Evolutionary conservation across 371 early-diverging fungal species (phyloP), one percentile per base, ranked within the genome.

Genomic region (Zopfochytrium polystomum): DNA sequence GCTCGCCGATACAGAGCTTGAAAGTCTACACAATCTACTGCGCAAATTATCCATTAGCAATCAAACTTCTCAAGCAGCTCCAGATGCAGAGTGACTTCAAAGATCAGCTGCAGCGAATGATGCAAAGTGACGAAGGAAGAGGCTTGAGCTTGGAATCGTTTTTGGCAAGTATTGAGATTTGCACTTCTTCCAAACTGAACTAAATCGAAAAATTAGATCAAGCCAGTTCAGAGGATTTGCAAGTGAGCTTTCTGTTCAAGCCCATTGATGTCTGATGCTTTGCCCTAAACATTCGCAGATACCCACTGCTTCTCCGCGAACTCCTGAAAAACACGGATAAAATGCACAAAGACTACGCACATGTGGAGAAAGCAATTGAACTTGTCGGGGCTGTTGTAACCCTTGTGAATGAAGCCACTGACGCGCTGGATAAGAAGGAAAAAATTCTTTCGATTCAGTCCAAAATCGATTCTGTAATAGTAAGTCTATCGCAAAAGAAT

Each of bases 221-320:
- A 80, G 52, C 81, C 81, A 0, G 78, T 80, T 11, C 81, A 80
- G 62, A 47, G 81, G 30, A 80, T 80, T 27, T 80, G 81, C 76
- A 80, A 80, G 73, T 76, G 38, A 51, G 67, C 44, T 22, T 25
- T 42, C 3, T 5, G n/a, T 1, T 4, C 18, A 34, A n/a, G 20
- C 27, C 3, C 6, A 11, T 56, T 43, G 29, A 61, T 26, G n/a
- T 35, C 15, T 31, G 29, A 27, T 45, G 9, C 9, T 29, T 61
- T 51, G 32, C 42, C 33, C 25, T 48, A 46, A 2, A 18, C 25
- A 11, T 20, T 30, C 32, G 5, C 47, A 75, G 75, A 55, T 80
- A 80, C 53, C 80, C 80, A 6, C 60, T 80, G 2, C 60, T 80
- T 1, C 34, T 52, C 11, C 22, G 66, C 27, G 80, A 80, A 62